phyloP scores from a whole-genome alignment of 1,139 yeast genomes.

The Candida smagusa region DNA sequence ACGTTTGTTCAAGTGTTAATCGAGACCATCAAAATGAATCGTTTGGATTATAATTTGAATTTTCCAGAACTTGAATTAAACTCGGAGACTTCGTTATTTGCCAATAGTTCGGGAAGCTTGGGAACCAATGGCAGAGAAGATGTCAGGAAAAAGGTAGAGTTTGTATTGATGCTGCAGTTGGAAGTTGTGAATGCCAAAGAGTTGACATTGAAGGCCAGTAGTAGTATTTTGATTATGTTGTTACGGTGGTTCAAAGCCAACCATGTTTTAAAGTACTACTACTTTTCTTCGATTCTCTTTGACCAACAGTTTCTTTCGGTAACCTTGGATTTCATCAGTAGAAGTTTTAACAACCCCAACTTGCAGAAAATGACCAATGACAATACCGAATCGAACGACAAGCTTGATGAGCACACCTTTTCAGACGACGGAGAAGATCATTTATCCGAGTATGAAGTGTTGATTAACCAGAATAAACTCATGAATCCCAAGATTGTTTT shows the following conservation, averaged over 20 bases:
- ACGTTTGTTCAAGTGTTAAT: conserved; percentile 63
- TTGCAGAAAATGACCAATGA: conserved; percentile 21
- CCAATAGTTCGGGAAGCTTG: conserved; percentile 7
- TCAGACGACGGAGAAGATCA: conserved; percentile 12
- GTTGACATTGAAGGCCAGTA: conserved; percentile 58
- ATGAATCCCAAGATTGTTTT: conserved; percentile 46
- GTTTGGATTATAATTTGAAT: conserved; percentile 33
- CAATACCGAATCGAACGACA: conserved; percentile 5
- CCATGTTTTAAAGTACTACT: conserved; percentile 78
- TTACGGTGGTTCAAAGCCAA: conserved; percentile 76
- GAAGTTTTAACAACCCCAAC: conserved; percentile 36
- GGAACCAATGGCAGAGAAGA: conserved; percentile 10
- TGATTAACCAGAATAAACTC: conserved; percentile 35
- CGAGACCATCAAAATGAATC: conserved; percentile 56
- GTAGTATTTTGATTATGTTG: conserved; percentile 51
- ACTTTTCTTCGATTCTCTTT: conserved; percentile 65
- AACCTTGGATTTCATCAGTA: conserved; percentile 35
- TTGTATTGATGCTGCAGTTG: conserved; percentile 37
- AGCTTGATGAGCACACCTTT: conserved; percentile 7
- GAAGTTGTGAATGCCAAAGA: conserved; percentile 65
- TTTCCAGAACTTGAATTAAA: conserved; percentile 40
- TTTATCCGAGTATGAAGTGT: conserved; percentile 36
- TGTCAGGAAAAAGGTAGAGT: conserved; percentile 23
- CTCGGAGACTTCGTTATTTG: conserved; percentile 29
- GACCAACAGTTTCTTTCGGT: conserved; percentile 60